phyloP scores from a whole-genome alignment of 2,329 filamentous ascomycete genomes.

The Cephalotrichum gorgonifer region DNA sequence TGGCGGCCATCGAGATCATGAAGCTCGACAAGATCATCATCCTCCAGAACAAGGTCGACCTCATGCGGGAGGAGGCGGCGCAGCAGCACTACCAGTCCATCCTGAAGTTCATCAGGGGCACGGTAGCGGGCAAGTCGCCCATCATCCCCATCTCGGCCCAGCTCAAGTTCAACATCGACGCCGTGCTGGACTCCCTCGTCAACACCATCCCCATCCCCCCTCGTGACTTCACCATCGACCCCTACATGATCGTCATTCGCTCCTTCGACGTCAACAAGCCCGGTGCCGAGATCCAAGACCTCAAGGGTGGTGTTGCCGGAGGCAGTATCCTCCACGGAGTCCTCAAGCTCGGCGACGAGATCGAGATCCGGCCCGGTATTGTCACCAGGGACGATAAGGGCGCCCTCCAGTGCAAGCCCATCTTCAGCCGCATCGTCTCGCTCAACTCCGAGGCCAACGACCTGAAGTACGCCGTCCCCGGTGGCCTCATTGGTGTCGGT shows the following conservation, averaged over 20 bases:
- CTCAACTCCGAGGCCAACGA: conserved; percentile 98
- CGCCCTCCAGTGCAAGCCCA: conserved; percentile 90
- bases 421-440: conserved; percentile 89
- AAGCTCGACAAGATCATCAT: conserved; percentile 99
- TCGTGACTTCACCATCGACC: conserved; percentile 82
- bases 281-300: conserved; percentile 93
- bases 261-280: conserved; percentile 99
- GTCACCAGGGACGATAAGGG: conserved; percentile 91
- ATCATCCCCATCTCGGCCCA: conserved; percentile 96
- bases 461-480: conserved; percentile 94
- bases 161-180: conserved; percentile 99
- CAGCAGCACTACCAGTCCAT: conserved; percentile 94
- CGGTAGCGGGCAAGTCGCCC: conserved; percentile 86
- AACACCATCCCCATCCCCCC: conserved; percentile 88
- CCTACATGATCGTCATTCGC: conserved; percentile 98
- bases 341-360: conserved; percentile 92
- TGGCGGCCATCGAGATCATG: conserved; percentile 99
- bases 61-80: conserved; percentile 94
- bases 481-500: conserved; percentile 95
- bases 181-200: conserved; percentile 91
- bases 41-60: conserved; percentile 97
- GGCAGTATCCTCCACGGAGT: conserved; percentile 95
- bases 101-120: conserved; percentile 95
- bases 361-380: conserved; percentile 97
- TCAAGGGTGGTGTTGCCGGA: conserved; percentile 98